Evolutionary conservation across 768 basidiomycete species (phyloP).

Genomic region (Auriscalpium microsporum): DNA sequence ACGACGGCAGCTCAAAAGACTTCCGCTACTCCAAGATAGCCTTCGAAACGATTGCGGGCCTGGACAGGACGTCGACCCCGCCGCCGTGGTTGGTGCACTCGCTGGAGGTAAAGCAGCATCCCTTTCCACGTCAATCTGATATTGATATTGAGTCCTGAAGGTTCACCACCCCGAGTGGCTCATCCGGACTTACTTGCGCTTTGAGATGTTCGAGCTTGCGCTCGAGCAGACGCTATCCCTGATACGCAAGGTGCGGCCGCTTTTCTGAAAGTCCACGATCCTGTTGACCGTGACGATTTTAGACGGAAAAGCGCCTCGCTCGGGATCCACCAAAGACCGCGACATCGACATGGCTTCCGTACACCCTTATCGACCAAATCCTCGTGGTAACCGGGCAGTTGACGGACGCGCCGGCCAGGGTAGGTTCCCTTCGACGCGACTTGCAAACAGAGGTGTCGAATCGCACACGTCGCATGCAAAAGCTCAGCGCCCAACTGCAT

Average conservation of each 20-base stretch:
- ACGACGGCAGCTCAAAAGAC: constrained; percentile 67
- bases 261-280: constrained; percentile 7
- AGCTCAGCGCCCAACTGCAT: constrained; percentile 26
- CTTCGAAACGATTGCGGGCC: constrained; percentile 66
- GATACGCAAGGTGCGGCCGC: constrained; percentile 46
- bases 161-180: constrained; percentile 77
- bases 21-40: constrained; percentile 69
- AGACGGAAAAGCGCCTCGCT: constrained; percentile 48
- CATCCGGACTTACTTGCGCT: constrained; percentile 38
- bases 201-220: constrained; percentile 72
- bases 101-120: constrained; percentile 46
- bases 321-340: constrained; percentile 47
- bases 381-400: constrained; percentile 53
- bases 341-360: constrained; percentile 70
- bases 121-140: not conserved
- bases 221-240: constrained; percentile 64
- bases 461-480: constrained; percentile 63
- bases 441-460: constrained; percentile 53
- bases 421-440: constrained; percentile 33
- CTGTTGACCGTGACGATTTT: not conserved
- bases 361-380: constrained; percentile 77
- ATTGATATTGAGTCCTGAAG: constrained; percentile 24
- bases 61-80: constrained; percentile 50
- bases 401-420: constrained; percentile 38
- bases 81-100: constrained; percentile 80